Evolutionary conservation across 1,284 basidiomycete species (phyloP).

Genomic region (Xanthoconium separans): DNA sequence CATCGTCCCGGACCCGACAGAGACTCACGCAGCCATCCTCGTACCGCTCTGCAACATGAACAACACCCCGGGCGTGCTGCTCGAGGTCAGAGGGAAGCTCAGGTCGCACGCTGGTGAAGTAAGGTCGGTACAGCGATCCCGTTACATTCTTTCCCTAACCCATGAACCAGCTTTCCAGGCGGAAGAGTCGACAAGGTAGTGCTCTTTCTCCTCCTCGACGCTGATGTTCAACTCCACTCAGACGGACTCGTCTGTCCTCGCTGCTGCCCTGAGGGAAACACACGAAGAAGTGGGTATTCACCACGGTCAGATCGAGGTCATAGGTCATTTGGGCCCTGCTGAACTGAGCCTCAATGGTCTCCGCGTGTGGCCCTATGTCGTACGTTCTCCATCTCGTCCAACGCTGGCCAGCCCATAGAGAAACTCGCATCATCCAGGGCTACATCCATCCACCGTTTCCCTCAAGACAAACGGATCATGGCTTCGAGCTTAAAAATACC

Average conservation of each 20-base stretch:
- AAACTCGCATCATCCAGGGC: constrained; percentile 43
- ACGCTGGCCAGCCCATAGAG: background rate
- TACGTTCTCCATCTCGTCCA: constrained; percentile 38
- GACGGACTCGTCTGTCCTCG: constrained; percentile 55
- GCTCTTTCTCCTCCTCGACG: constrained; percentile 4
- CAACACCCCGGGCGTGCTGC: constrained; percentile 60
- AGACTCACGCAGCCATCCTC: constrained; percentile 62
- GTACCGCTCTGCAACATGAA: constrained; percentile 75
- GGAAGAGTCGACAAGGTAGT: constrained; percentile 64
- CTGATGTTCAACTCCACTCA: constrained; percentile 23
- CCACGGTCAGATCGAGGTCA: constrained; percentile 56
- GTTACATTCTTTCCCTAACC: background rate
- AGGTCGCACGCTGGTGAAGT: constrained; percentile 79
- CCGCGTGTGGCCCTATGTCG: constrained; percentile 73
- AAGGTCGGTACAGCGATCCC: constrained; percentile 48
- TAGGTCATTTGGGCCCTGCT: constrained; percentile 64
- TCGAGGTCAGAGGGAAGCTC: constrained; percentile 66
- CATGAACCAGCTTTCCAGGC: constrained; percentile 67
- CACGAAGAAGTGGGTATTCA: constrained; percentile 69
- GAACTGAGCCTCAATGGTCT: constrained; percentile 60
- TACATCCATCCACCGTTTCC: constrained; percentile 47
- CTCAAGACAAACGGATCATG: background rate
- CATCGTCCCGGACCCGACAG: constrained; percentile 17
- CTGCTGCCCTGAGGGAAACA: constrained; percentile 69
- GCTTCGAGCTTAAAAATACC: background rate